Percentiles rank a stretch among this genome's conserved stretches.
Conservation (phyloP, 139 green algal genomes). For the Chlorella sp. region DNA sequence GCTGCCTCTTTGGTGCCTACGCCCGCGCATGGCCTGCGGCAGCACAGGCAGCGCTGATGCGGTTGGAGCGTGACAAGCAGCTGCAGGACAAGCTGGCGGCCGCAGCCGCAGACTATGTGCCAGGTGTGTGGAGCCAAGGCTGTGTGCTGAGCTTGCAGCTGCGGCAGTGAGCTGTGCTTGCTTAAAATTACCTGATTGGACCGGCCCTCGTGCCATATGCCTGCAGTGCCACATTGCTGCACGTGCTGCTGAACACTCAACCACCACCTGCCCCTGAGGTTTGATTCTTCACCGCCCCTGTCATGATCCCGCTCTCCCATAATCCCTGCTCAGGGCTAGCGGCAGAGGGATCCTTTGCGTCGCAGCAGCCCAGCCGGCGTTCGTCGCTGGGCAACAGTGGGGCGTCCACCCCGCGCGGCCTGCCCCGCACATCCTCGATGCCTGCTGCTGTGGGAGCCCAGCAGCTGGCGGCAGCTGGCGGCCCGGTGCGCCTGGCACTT, state of each 20-base stretch:
- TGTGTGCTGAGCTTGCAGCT: not conserved
- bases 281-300: not conserved
- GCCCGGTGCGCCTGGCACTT: not conserved
- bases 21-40: conserved; percentile 29
- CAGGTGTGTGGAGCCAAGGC: conserved; percentile 13
- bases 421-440: not conserved
- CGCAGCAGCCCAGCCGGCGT: conserved; percentile 17
- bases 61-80: conserved; percentile 41
- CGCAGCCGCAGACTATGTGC: conserved; percentile 41
- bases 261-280: too few relatives aligned
- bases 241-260: not conserved
- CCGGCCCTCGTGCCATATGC: not conserved
- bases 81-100: conserved; percentile 61
- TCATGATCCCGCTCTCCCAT: not conserved
- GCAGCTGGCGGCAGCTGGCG: not conserved
- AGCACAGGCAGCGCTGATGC: conserved; percentile 45
- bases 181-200: not conserved
- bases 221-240: not conserved
- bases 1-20: conserved; percentile 61
- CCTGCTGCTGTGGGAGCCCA: not conserved
- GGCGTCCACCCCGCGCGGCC: conserved; percentile 10
- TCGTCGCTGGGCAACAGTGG: conserved; percentile 15
- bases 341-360: not conserved
- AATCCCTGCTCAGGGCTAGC: not conserved
- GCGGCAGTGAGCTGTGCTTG: not conserved